Evolutionary conservation across 192 early-diverging fungal species (phyloP).

Genomic region (Rhizophagus prolifer): DNA sequence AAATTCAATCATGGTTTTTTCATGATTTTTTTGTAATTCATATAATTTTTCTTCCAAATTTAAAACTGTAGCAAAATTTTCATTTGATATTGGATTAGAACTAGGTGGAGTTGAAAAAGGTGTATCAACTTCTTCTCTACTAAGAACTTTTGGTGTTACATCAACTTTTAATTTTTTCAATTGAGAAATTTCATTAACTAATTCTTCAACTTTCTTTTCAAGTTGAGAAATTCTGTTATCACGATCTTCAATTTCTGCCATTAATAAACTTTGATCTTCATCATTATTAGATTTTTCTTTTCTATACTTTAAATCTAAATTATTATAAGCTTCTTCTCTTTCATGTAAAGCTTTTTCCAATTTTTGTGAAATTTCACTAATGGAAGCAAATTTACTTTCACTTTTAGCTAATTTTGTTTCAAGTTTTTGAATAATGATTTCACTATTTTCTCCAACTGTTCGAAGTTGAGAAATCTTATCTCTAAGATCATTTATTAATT

Average conservation of each 20-base stretch:
- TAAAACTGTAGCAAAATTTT: background rate
- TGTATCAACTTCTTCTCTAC: background rate
- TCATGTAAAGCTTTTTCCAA: slow-evolving; percentile 30
- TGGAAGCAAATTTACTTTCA: background rate
- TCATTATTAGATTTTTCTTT: slow-evolving; percentile 8
- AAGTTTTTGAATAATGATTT: slow-evolving; percentile 33
- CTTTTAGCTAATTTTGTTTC: slow-evolving; percentile 32
- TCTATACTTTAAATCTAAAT: slow-evolving; percentile 14
- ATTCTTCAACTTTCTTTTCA: slow-evolving; percentile 27
- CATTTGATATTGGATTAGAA: background rate
- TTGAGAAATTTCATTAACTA: slow-evolving; percentile 8
- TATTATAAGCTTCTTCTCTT: slow-evolving; percentile 33
- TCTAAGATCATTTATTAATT: slow-evolving; percentile 14
- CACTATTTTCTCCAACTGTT: slow-evolving; percentile 24
- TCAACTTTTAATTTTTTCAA: slow-evolving; percentile 14
- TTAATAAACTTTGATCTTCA: background rate
- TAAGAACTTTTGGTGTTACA: background rate
- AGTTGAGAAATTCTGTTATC: slow-evolving; percentile 20
- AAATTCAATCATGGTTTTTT: slow-evolving; percentile 5
- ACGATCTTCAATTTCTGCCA: slow-evolving; percentile 17
- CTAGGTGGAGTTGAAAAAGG: slow-evolving; percentile 24
- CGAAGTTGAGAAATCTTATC: slow-evolving; percentile 19
- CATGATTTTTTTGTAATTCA: slow-evolving; percentile 23
- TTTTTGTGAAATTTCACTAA: slow-evolving; percentile 12
- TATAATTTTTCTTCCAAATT: slow-evolving; percentile 20